These are phyloP conservation scores for Macrophomina tecta DNA, from an alignment of 2,329 filamentous ascomycete species.

Conservation along the genomic window DNA sequence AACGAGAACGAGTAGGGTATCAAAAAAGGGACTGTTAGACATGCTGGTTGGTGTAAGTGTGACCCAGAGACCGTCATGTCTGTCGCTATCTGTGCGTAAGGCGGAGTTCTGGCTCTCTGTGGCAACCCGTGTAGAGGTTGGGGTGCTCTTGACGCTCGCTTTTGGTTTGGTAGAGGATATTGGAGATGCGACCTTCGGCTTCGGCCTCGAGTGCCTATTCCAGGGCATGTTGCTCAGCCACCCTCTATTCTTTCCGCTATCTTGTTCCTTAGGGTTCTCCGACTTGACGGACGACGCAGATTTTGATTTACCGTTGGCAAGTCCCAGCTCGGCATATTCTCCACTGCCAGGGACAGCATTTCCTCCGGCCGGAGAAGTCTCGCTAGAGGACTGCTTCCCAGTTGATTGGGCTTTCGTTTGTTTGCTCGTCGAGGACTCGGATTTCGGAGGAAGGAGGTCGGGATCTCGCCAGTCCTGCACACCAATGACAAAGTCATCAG, in stretches of 20 bases:
- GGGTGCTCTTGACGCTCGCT: constrained; percentile 32
- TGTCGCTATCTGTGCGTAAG: constrained; percentile 37
- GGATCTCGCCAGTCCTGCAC: constrained; percentile 87
- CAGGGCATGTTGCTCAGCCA: constrained; percentile 35
- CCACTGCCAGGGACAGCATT: constrained; percentile 76
- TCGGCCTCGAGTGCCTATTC: constrained; percentile 37
- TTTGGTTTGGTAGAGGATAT: constrained; percentile 17
- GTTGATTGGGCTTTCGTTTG: constrained; percentile 29
- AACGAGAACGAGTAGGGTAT: constrained; percentile 94
- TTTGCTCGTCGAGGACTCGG: constrained; percentile 32
- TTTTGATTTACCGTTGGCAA: neutral
- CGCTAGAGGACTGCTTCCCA: constrained; percentile 22
- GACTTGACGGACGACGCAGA: neutral
- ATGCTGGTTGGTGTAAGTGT: constrained; percentile 88
- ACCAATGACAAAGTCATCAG: constrained; percentile 78
- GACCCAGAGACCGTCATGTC: constrained; percentile 89
- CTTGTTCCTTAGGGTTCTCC: neutral
- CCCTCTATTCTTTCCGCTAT: constrained; percentile 35
- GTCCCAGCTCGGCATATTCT: constrained; percentile 60
- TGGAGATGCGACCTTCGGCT: neutral
- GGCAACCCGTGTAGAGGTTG: constrained; percentile 18
- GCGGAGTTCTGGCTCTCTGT: constrained; percentile 4
- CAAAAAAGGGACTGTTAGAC: constrained; percentile 91
- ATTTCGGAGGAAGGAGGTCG: constrained; percentile 64
- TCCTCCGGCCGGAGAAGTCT: constrained; percentile 59